These are phyloP conservation scores for Penicillium olsonii DNA, from an alignment of 2,329 filamentous ascomycete species.

Conservation along the genomic window DNA sequence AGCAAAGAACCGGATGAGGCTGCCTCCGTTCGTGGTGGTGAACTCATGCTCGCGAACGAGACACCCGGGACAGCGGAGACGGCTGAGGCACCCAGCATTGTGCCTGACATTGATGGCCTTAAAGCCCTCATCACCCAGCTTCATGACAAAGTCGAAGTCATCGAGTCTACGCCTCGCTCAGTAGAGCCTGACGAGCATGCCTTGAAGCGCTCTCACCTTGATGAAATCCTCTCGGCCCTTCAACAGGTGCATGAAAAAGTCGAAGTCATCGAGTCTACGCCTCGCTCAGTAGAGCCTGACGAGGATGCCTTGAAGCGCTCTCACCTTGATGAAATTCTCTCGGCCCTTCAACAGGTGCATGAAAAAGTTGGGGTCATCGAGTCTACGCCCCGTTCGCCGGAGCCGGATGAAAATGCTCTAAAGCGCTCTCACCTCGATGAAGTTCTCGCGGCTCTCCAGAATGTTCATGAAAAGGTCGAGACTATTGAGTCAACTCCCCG, in stretches of 20 bases:
- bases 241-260: conserved; percentile 70
- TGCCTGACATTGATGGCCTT: conserved; percentile 75
- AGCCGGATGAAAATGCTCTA: conserved; percentile 42
- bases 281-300: conserved; percentile 38
- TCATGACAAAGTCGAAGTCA: conserved; percentile 66
- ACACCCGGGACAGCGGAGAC: conserved; percentile 43
- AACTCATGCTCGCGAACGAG: conserved; percentile 60
- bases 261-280: conserved; percentile 24
- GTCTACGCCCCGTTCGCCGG: conserved; percentile 38
- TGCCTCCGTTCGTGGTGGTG: conserved; percentile 52
- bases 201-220: conserved; percentile 50
- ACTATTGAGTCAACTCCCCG: conserved; percentile 65
- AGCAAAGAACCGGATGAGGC: conserved; percentile 53
- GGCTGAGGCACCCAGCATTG: conserved; percentile 39
- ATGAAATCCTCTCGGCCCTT: conserved; percentile 48
- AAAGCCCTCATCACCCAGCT: conserved; percentile 82
- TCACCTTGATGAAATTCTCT: conserved; percentile 49
- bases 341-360: conserved; percentile 61
- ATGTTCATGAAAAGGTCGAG: not conserved
- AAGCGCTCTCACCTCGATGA: conserved; percentile 52
- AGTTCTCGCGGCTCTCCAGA: conserved; percentile 46
- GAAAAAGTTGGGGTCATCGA: conserved; percentile 65
- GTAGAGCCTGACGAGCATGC: conserved; percentile 42
- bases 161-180: conserved; percentile 56
- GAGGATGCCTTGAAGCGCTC: conserved; percentile 49